These are phyloP conservation scores for Candida chauliodis DNA, from an alignment of 805 yeast species.

Conservation along the genomic window DNA sequence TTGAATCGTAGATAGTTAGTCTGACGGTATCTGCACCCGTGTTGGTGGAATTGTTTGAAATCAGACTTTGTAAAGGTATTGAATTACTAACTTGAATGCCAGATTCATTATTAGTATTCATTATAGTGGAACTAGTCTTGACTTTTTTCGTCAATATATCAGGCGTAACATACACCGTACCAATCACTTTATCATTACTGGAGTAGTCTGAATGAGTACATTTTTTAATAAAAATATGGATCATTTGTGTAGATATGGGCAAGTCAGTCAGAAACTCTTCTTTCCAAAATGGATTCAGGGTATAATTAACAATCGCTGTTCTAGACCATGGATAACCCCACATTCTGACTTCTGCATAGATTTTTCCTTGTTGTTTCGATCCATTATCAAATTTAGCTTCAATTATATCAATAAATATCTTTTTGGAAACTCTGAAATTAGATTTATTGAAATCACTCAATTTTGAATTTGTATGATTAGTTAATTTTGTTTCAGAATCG, in stretches of 20 bases:
- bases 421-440: slow-evolving; percentile 51
- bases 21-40: slow-evolving; percentile 35
- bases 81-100: slow-evolving; percentile 4
- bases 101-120: slow-evolving; percentile 19
- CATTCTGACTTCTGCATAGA: slow-evolving; percentile 69
- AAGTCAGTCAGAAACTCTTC: slow-evolving; percentile 66
- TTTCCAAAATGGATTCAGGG: slow-evolving; percentile 72
- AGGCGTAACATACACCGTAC: slow-evolving; percentile 53
- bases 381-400: slow-evolving; percentile 54
- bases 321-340: slow-evolving; percentile 78
- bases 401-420: slow-evolving; percentile 52
- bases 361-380: slow-evolving; percentile 14
- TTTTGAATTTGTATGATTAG: slow-evolving; percentile 8
- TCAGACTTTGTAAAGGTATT: slow-evolving; percentile 4
- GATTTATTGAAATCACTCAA: slow-evolving; percentile 22
- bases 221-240: slow-evolving; percentile 46
- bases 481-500: slow-evolving; percentile 8
- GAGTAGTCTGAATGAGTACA: slow-evolving; percentile 23
- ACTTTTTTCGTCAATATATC: slow-evolving; percentile 40
- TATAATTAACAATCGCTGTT: slow-evolving; percentile 58
- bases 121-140: slow-evolving; percentile 27
- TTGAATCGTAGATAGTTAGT: slow-evolving; percentile 41
- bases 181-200: slow-evolving; percentile 41
- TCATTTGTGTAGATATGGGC: slow-evolving; percentile 51
- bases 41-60: slow-evolving; percentile 2